Evolutionary conservation across 345 rosid species (phyloP).

Genomic region (Crucihimalaya himalaica): DNA sequence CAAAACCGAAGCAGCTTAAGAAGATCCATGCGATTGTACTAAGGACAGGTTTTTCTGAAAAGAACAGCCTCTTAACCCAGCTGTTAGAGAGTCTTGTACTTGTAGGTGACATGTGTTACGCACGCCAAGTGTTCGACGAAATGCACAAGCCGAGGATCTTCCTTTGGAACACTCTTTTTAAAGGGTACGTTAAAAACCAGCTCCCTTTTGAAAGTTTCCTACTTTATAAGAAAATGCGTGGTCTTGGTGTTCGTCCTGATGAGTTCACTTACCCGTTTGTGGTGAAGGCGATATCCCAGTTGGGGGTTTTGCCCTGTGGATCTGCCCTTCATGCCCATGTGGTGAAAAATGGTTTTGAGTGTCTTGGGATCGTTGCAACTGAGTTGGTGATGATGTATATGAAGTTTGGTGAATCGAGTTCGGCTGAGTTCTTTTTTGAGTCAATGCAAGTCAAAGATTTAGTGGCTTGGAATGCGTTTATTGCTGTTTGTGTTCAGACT

Average conservation of each 20-base stretch:
- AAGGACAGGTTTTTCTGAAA: constrained; percentile 45
- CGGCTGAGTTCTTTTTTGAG: constrained; percentile 50
- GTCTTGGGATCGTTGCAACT: constrained; percentile 45
- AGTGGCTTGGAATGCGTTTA: constrained; percentile 58
- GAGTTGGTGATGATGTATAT: constrained; percentile 54
- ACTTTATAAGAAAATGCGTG: constrained; percentile 44
- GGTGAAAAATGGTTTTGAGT: constrained; percentile 48
- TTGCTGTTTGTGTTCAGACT: constrained; percentile 46
- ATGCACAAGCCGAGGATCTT: constrained; percentile 56
- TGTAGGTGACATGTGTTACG: constrained; percentile 45
- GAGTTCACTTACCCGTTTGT: constrained; percentile 52
- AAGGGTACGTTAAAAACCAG: constrained; percentile 47
- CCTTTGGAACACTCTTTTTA: constrained; percentile 59
- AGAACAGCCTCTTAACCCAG: constrained; percentile 51
- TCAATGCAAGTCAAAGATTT: constrained; percentile 55
- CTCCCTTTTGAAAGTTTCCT: constrained; percentile 34
- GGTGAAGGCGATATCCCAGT: constrained; percentile 48
- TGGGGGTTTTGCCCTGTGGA: constrained; percentile 32
- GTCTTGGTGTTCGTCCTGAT: constrained; percentile 45
- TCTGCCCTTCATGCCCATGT: constrained; percentile 44
- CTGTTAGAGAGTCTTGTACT: constrained; percentile 30
- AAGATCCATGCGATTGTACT: constrained; percentile 46
- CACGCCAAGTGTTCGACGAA: constrained; percentile 54
- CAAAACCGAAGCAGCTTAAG: constrained; percentile 40
- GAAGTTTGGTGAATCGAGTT: constrained; percentile 44